Percentiles rank a stretch among this genome's conserved stretches.
Conservation (phyloP, 331 rosid genomes). For the Telfairia occidentalis region DNA sequence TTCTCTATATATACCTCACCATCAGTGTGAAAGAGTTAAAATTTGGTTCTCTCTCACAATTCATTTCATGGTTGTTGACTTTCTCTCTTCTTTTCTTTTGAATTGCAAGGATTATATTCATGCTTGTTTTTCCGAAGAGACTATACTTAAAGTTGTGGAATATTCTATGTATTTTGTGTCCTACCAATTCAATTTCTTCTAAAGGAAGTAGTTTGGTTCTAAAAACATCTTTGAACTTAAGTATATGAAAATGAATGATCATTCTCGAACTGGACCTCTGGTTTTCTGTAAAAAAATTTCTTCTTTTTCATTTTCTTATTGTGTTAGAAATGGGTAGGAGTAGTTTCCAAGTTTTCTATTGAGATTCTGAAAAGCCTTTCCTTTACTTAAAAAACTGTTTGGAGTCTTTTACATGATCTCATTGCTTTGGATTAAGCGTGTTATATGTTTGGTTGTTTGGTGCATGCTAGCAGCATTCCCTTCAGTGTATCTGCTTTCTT, state of each 20-base stretch:
- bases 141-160: no score
- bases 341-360: slow-evolving; percentile 4
- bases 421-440: neutral
- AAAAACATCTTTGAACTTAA: neutral
- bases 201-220: neutral
- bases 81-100: neutral
- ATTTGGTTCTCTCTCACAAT: neutral
- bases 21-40: slow-evolving; percentile 4
- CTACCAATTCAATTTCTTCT: neutral
- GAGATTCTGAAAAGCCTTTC: neutral
- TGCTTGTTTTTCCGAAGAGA: neutral
- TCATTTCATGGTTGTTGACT: neutral
- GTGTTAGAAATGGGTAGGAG: neutral
- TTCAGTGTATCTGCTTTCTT: neutral
- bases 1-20: neutral
- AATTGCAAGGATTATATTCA: neutral
- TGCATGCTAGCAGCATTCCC: neutral
- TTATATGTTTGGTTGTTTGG: neutral
- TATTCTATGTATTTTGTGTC: neutral
- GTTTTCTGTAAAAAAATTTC: neutral
- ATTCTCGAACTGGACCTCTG: neutral
- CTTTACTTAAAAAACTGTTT: neutral
- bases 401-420: neutral
- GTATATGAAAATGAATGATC: neutral
- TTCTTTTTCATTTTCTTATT: neutral